phyloP scores from a whole-genome alignment of 1,139 yeast genomes.

The Sugiyamaella pinicola region DNA sequence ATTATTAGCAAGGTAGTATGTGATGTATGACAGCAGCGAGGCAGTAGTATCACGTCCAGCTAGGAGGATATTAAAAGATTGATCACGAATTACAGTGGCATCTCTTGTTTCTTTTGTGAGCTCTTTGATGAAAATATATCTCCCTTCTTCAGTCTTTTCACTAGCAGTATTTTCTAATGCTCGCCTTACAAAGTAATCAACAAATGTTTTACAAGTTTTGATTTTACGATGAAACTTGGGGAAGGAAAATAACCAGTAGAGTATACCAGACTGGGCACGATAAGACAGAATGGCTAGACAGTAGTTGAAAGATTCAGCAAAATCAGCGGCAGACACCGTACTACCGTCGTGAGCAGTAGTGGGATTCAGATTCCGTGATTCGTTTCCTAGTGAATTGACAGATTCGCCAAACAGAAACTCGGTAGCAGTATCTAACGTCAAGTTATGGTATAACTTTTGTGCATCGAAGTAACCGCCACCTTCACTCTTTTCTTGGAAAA shows the following conservation, averaged over 20 bases:
- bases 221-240: conserved; percentile 40
- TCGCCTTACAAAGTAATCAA: conserved; percentile 40
- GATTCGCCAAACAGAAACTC: conserved; percentile 62
- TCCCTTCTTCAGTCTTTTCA: conserved; percentile 15
- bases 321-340: conserved; percentile 36
- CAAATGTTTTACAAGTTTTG: conserved; percentile 38
- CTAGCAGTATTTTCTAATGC: conserved; percentile 31
- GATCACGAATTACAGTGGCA: conserved; percentile 53
- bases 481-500: conserved; percentile 22
- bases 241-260: conserved; percentile 23
- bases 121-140: conserved; percentile 52
- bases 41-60: conserved; percentile 67
- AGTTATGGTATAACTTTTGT: conserved; percentile 52
- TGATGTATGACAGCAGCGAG: conserved; percentile 52
- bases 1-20: conserved; percentile 52
- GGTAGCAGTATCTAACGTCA: conserved; percentile 61
- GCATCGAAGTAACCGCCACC: conserved; percentile 45
- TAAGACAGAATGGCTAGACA: conserved; percentile 15
- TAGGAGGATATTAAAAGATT: conserved; percentile 53
- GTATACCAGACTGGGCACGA: conserved; percentile 24
- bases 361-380: conserved; percentile 23
- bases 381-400: conserved; percentile 48
- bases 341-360: not conserved
- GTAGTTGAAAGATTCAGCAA: conserved; percentile 47
- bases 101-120: conserved; percentile 55